A percentile compares a stretch with the other conserved stretches of the same genome.
Conservation (phyloP, 768 basidiomycete species). For the Naganishia onofrii region DNA sequence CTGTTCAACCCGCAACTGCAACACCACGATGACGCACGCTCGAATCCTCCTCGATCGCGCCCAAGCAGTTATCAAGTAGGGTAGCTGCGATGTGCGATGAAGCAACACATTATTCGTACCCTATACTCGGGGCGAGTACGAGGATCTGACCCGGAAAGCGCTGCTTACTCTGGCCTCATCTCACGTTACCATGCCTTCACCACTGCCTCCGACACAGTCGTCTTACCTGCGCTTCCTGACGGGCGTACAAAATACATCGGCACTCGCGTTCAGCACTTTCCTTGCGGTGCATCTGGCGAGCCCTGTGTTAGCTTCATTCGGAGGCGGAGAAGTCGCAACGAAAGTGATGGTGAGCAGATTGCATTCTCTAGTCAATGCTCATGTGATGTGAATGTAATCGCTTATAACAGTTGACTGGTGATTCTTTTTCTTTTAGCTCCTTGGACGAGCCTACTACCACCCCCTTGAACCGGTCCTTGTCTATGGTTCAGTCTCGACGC, state of each 20-base stretch:
- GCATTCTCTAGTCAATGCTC: neutral
- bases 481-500: conserved; percentile 65
- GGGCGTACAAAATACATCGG: conserved; percentile 64
- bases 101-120: too few relatives aligned
- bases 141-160: too few relatives aligned
- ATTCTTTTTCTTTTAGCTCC: conserved; percentile 59
- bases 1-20: too few relatives aligned
- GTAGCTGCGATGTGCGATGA: neutral
- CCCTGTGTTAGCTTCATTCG: conserved; percentile 68
- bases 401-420: neutral
- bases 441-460: conserved; percentile 84
- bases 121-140: too few relatives aligned
- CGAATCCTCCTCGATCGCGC: neutral
- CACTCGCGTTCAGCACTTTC: conserved; percentile 75
- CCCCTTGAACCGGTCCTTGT: conserved; percentile 68
- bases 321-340: conserved; percentile 67
- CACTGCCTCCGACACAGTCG: neutral
- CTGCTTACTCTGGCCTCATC: too few relatives aligned
- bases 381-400: neutral
- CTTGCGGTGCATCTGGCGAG: conserved; percentile 75
- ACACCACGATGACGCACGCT: conserved; percentile 1
- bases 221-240: conserved; percentile 55
- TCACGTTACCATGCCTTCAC: neutral
- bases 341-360: conserved; percentile 65
- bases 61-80: neutral